Conservation (phyloP, 768 basidiomycete genomes). For the Boletus coccyginus region DNA sequence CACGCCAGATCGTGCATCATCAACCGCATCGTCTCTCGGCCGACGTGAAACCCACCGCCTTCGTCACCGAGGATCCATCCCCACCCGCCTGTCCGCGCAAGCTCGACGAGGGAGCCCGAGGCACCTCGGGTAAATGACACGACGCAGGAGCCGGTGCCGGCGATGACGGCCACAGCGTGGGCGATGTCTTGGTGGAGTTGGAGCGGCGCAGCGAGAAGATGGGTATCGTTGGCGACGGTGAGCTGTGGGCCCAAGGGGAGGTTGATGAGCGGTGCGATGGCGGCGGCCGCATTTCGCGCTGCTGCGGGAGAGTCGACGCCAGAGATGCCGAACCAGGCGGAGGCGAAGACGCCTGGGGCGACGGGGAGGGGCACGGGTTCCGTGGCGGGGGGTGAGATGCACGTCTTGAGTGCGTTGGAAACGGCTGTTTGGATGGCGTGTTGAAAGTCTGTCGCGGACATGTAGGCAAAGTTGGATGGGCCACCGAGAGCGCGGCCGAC, state of each 20-base stretch:
- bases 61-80: conserved; percentile 86
- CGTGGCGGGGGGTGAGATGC: conserved; percentile 35
- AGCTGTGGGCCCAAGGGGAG: conserved; percentile 56
- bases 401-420: conserved; percentile 50
- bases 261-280: conserved; percentile 54
- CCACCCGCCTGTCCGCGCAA: conserved; percentile 76
- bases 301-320: conserved; percentile 76
- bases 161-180: conserved; percentile 70
- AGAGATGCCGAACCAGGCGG: conserved; percentile 82
- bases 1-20: conserved; percentile 56
- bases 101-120: conserved; percentile 47
- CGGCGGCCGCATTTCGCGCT: conserved; percentile 50
- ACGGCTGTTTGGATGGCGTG: conserved; percentile 51
- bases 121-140: conserved; percentile 55
- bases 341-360: conserved; percentile 45
- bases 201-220: conserved; percentile 80
- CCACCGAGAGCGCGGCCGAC: conserved; percentile 68
- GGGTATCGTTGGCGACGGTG: conserved; percentile 75
- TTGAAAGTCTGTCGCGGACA: conserved; percentile 60
- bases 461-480: conserved; percentile 84
- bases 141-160: conserved; percentile 79
- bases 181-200: conserved; percentile 55
- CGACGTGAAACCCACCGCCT: conserved; percentile 79
- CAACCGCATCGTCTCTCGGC: conserved; percentile 70
- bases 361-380: conserved; percentile 40